Evolutionary conservation across 768 basidiomycete species (phyloP), one percentile per base, ranked within the genome.

Genomic region (Porpolomopsis calyptriformis): DNA sequence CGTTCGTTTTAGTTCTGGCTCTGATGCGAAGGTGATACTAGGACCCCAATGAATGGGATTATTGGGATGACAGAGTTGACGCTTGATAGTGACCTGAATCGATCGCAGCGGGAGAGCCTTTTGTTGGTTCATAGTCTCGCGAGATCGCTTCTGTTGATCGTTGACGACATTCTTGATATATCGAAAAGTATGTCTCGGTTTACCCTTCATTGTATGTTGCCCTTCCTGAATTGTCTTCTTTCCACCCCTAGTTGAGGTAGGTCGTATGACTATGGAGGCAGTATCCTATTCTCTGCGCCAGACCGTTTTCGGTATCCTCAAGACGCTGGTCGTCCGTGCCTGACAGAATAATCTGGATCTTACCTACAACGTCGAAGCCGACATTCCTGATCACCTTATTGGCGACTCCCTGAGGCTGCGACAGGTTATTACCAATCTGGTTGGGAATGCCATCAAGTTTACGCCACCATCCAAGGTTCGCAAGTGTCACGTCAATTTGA

Each of bases 11-110:
- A 22, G 45, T 37, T 27, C 12, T 4, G 12, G 16, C 22, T 8
- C 19, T 11, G 37, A 49, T 47, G 40, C 47, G 44, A 1, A 7
- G 11, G 2, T 37, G 31, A 34, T 23, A 46, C n/a, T 58, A 91
- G 94, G 61, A 98, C 96, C 18, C 96, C 96, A 0, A 99, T 98
- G 94, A 99, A 98, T 60, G 94, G 96, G 58, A 99, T 99, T 63
- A 98, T 99, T 54, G 94, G 94, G n/a, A 92, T 99, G 92, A 99
- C 94, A 20, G 92, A 94, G 64, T 67, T 99, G 47, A 97, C 96
- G 8, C 79, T 99, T 18, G 96, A 99, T 58, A 91, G 86, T 36
- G 96, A 99, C 60, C 66, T 99, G 53, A 96, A 92, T 50, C 68
- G 94, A 52, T 86, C 87, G 33, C 96, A 98, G 63, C 71, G 94